Conservation (phyloP, 2,329 filamentous ascomycete genomes). For the Leptosphaerulina australis region DNA sequence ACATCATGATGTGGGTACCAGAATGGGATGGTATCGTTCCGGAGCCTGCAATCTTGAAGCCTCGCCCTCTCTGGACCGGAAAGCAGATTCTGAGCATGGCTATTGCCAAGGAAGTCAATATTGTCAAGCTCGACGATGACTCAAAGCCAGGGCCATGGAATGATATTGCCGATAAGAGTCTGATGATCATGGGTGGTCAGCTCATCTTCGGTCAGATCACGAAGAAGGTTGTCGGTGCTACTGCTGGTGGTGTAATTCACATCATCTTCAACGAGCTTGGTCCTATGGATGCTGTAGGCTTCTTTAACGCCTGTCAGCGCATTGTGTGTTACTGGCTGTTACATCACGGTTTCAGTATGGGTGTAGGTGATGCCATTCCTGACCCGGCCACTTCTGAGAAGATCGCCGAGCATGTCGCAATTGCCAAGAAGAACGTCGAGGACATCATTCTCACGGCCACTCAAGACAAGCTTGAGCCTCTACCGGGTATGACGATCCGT, state of each 20-base stretch:
- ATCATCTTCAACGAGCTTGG: slow-evolving; percentile 96
- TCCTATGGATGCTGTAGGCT: slow-evolving; percentile 82
- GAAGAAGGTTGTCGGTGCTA: slow-evolving; percentile 94
- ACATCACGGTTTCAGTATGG: slow-evolving; percentile 95
- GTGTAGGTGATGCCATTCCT: slow-evolving; percentile 97
- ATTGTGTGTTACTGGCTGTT: slow-evolving; percentile 97
- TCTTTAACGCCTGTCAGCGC: slow-evolving; percentile 93
- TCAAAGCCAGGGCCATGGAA: slow-evolving; percentile 56
- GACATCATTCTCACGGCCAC: slow-evolving; percentile 78
- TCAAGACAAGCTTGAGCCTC: slow-evolving; percentile 83
- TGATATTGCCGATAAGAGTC: slow-evolving; percentile 76
- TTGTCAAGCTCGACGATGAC: slow-evolving; percentile 64
- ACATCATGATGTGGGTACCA: slow-evolving; percentile 95
- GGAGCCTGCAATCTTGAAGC: slow-evolving; percentile 90
- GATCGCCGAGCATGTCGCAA: slow-evolving; percentile 80
- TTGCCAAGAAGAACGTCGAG: slow-evolving; percentile 81
- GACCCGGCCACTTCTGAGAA: slow-evolving; percentile 82
- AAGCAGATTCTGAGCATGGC: slow-evolving; percentile 97
- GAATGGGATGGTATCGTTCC: slow-evolving; percentile 97
- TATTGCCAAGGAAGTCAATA: slow-evolving; percentile 84
- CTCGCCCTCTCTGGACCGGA: slow-evolving; percentile 91
- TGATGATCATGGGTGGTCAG: slow-evolving; percentile 85
- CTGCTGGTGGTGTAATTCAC: slow-evolving; percentile 89
- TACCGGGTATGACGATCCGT: slow-evolving; percentile 97
- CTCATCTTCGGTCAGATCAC: slow-evolving; percentile 87